Conservation (phyloP, 2,329 filamentous ascomycete species). For the Didymella glomerata region DNA sequence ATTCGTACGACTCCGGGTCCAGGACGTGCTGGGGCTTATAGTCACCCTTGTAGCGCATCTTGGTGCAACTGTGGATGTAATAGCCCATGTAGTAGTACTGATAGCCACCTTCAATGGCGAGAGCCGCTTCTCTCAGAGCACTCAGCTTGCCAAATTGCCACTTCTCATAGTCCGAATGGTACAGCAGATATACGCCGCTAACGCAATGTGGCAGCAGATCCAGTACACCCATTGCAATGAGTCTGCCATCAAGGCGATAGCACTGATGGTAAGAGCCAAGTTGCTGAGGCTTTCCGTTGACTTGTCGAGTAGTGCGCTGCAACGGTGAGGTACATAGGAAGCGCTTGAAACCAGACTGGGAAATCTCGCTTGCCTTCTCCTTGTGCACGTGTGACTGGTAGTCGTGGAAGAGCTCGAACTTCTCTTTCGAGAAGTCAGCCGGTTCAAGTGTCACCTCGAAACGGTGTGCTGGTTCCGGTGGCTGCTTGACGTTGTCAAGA, state of each 20-base stretch:
- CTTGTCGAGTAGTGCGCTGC: slow-evolving; percentile 54
- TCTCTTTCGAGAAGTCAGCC: slow-evolving; percentile 77
- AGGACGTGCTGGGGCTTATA: slow-evolving; percentile 78
- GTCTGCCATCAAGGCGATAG: slow-evolving; percentile 77
- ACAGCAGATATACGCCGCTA: slow-evolving; percentile 84
- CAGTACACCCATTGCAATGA: slow-evolving; percentile 79
- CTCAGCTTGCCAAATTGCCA: slow-evolving; percentile 78
- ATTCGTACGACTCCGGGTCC: slow-evolving; percentile 70
- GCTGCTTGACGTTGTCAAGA: slow-evolving; percentile 60
- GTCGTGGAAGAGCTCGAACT: slow-evolving; percentile 74
- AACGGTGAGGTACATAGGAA: slow-evolving; percentile 80
- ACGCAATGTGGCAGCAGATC: slow-evolving; percentile 80
- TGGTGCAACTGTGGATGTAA: slow-evolving; percentile 81
- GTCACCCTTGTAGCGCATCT: slow-evolving; percentile 87
- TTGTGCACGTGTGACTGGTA: slow-evolving; percentile 79
- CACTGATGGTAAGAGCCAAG: slow-evolving; percentile 84
- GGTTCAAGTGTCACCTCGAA: slow-evolving; percentile 75
- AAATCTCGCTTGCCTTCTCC: slow-evolving; percentile 68
- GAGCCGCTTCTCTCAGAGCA: slow-evolving; percentile 74
- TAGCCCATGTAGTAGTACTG: slow-evolving; percentile 84
- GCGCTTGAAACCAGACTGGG: slow-evolving; percentile 68
- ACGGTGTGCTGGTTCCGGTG: slow-evolving; percentile 70
- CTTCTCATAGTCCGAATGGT: slow-evolving; percentile 75
- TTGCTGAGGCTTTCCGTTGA: slow-evolving; percentile 61
- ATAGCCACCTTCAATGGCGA: slow-evolving; percentile 75